These are phyloP conservation scores for Primulina huaijiensis DNA, from an alignment of 257 asterid genomes.

Conservation along the genomic window DNA sequence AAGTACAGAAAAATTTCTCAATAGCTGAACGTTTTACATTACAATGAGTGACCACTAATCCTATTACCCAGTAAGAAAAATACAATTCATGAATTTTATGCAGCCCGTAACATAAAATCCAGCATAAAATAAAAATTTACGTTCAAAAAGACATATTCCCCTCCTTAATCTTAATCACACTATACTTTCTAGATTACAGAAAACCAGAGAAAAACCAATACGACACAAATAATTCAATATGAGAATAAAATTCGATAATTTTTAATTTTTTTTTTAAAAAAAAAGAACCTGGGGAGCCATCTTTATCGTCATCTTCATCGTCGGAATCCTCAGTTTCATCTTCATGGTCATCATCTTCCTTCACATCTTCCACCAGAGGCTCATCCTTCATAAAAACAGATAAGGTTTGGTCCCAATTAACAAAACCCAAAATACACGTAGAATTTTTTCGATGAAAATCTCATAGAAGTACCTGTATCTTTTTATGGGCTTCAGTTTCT, in stretches of 20 bases:
- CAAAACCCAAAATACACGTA: neutral
- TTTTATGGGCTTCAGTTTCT: constrained; percentile 47
- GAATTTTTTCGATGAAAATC: neutral
- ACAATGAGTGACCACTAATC: neutral
- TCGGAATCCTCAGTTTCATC: constrained; percentile 67
- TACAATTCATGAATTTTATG: neutral
- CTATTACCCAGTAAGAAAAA: neutral
- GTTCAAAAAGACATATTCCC: neutral
- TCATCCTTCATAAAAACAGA: constrained; percentile 36
- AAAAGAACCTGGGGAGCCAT: constrained; percentile 46
- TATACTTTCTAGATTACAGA: neutral
- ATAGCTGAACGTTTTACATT: neutral
- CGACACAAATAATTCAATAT: no score
- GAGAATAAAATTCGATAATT: no score
- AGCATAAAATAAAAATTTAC: neutral
- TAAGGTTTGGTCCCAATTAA: neutral
- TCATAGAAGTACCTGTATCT: constrained; percentile 37
- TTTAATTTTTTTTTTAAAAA: neutral
- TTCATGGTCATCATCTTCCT: constrained; percentile 72
- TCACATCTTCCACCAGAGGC: constrained; percentile 77
- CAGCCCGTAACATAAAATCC: neutral
- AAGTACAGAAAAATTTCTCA: neutral
- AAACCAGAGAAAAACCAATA: neutral
- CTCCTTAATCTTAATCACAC: neutral
- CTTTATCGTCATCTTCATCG: constrained; percentile 70